Evolutionary conservation across 2,329 filamentous ascomycete species (phyloP).

Genomic region (Drechslerella coelobrocha): DNA sequence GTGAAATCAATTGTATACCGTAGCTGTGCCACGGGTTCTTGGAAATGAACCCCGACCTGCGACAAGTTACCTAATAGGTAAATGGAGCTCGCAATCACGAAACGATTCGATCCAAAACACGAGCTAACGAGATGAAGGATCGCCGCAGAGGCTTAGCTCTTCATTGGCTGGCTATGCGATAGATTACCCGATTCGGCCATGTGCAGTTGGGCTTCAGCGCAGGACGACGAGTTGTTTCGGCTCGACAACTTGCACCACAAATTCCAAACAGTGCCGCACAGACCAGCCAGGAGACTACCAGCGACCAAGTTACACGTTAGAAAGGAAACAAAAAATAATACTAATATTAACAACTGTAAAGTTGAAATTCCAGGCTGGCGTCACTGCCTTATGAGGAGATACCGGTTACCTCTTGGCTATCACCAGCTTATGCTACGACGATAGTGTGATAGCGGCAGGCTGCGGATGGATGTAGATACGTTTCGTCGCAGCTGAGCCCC

Average conservation of each 20-base stretch:
- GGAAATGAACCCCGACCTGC: slow-evolving; percentile 6
- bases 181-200: not conserved
- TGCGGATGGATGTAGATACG: not conserved
- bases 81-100: not conserved
- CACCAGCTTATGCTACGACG: not conserved
- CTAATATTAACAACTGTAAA: not conserved
- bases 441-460: slow-evolving; percentile 1
- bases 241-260: not conserved
- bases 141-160: not conserved
- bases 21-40: not conserved
- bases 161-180: slow-evolving; percentile 1
- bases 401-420: too few species aligned
- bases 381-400: not conserved
- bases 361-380: not conserved
- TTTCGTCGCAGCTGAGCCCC: slow-evolving; percentile 1
- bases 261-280: not conserved
- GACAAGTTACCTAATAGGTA: not conserved
- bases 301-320: too few species aligned
- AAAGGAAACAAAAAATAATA: too few species aligned
- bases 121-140: slow-evolving; percentile 1
- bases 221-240: not conserved
- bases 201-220: not conserved
- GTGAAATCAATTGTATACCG: not conserved
- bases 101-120: not conserved
- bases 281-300: too few species aligned